Evolutionary conservation across 345 rosid genomes (phyloP).

Genomic region (Luvunga scandens): DNA sequence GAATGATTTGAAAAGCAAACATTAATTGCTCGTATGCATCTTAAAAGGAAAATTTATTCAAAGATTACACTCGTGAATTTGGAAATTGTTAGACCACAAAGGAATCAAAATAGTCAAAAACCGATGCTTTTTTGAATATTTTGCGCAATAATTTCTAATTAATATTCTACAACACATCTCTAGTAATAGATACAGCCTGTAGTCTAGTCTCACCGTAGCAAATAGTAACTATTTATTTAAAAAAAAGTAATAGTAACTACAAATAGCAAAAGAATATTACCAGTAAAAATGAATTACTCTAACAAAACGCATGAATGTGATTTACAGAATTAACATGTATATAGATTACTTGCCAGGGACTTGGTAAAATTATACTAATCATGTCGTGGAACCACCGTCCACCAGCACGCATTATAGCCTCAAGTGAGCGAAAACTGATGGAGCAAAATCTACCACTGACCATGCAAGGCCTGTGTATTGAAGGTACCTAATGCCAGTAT

Average conservation of each 20-base stretch:
- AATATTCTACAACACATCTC: neutral
- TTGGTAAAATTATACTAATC: neutral
- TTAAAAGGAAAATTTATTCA: neutral
- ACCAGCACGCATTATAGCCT: constrained; percentile 35
- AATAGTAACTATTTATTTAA: no score
- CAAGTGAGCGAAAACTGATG: constrained; percentile 57
- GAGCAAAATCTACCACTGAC: constrained; percentile 94
- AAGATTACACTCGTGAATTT: no score
- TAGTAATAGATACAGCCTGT: neutral
- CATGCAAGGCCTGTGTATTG: constrained; percentile 97
- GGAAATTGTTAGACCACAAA: no score
- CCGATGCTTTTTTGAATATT: neutral
- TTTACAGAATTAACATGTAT: constrained; percentile 14
- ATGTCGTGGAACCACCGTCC: neutral
- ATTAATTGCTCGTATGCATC: neutral
- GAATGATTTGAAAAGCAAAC: neutral
- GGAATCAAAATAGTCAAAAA: neutral
- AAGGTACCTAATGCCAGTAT: constrained; percentile 81
- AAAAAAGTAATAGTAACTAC: neutral
- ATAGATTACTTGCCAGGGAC: neutral
- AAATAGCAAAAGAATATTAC: neutral
- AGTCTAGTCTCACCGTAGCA: neutral
- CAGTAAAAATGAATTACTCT: constrained; percentile 1
- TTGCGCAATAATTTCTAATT: neutral
- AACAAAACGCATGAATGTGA: neutral